phyloP scores from a whole-genome alignment of 73 alveolate species.

The Paramecium octaurelia region DNA sequence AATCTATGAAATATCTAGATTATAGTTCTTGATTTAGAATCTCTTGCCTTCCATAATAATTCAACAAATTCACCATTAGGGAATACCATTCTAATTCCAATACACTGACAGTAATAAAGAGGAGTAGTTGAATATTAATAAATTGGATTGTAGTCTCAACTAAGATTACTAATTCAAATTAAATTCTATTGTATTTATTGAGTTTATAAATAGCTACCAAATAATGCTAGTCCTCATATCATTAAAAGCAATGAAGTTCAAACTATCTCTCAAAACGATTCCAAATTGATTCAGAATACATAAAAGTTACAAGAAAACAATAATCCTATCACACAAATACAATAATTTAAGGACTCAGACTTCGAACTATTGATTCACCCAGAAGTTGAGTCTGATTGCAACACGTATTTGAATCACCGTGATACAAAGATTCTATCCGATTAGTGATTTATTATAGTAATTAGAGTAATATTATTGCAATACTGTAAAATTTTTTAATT shows the following conservation, averaged over 20 bases:
- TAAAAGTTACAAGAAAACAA: background rate
- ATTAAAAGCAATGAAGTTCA: background rate
- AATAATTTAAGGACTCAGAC: background rate
- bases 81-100: background rate
- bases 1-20: constrained; percentile 31
- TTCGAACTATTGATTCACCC: background rate
- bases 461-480: too few relatives aligned
- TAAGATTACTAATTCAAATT: background rate
- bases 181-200: background rate
- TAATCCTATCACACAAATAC: background rate
- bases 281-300: background rate
- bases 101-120: background rate
- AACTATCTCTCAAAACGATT: background rate
- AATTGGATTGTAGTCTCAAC: background rate
- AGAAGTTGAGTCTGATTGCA: background rate
- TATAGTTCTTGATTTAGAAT: background rate
- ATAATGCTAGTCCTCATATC: background rate
- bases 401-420: background rate
- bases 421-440: background rate
- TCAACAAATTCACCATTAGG: background rate
- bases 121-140: background rate
- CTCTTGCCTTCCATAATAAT: background rate
- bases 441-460: background rate
- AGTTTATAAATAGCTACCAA: background rate
- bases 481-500: background rate